phyloP scores from a whole-genome alignment of 768 basidiomycete species.

The Macrolepiota albuminosa region DNA sequence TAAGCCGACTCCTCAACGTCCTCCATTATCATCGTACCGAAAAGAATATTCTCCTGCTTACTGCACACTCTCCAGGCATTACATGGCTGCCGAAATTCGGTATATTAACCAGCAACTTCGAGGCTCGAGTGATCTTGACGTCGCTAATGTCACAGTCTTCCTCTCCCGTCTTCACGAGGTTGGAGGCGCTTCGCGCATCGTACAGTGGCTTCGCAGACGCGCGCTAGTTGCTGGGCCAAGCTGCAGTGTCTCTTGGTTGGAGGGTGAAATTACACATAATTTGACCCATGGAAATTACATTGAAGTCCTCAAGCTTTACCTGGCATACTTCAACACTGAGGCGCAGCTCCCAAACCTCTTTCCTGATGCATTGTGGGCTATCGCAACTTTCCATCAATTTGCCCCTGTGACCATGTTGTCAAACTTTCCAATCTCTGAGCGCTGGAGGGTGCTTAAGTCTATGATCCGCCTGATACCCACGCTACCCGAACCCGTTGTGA shows the following conservation, averaged over 20 bases:
- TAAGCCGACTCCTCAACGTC: not conserved
- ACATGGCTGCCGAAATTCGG: conserved; percentile 5
- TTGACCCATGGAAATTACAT: conserved; percentile 5
- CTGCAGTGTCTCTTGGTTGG: conserved; percentile 7
- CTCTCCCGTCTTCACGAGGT: conserved; percentile 5
- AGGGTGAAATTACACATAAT: conserved; percentile 7
- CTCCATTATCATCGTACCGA: not conserved
- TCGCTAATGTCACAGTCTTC: not conserved
- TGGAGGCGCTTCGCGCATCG: conserved; percentile 1
- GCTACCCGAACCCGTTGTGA: conserved; percentile 6
- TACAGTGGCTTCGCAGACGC: conserved; percentile 4
- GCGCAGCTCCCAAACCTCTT: conserved; percentile 6
- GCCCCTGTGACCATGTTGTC: not conserved
- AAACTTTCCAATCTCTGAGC: not conserved
- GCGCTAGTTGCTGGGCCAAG: conserved; percentile 1
- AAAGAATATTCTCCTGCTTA: too few species aligned
- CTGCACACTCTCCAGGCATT: not conserved
- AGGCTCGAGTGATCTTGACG: not conserved
- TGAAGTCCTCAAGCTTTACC: conserved; percentile 9
- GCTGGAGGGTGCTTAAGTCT: conserved; percentile 12
- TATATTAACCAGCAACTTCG: conserved; percentile 3
- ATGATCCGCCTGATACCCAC: conserved; percentile 10
- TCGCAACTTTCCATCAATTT: not conserved
- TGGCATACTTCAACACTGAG: not conserved
- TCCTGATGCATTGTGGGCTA: not conserved